A percentile compares a stretch with the other conserved stretches of the same genome.
These are phyloP conservation scores for Chlorella ohadii DNA, from an alignment of 139 green algal species.

Conservation along the genomic window DNA sequence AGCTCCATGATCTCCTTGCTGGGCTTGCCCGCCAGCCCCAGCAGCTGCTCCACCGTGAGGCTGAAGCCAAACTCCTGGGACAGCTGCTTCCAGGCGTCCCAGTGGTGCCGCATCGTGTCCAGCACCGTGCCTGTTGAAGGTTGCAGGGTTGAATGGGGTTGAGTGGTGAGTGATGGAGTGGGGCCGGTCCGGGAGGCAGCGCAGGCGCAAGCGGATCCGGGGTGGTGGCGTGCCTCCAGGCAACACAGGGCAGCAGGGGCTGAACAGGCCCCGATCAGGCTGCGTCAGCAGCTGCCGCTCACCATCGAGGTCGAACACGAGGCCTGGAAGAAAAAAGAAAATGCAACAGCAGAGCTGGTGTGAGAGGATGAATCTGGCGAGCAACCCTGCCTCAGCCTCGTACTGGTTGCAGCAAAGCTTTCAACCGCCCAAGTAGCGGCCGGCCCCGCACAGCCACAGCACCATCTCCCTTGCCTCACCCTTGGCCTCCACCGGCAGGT, in stretches of 20 bases:
- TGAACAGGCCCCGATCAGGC: too few relatives aligned
- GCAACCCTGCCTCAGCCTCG: neutral
- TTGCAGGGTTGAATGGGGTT: too few relatives aligned
- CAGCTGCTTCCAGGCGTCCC: constrained; percentile 26
- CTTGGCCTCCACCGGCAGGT: constrained; percentile 15
- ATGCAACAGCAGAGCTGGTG: neutral
- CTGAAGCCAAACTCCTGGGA: neutral
- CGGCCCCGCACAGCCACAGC: too few relatives aligned
- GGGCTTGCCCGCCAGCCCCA: constrained; percentile 25
- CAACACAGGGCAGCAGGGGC: too few relatives aligned
- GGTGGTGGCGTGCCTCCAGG: too few relatives aligned
- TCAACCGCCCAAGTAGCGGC: too few relatives aligned
- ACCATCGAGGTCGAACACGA: constrained; percentile 39
- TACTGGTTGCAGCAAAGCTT: too few relatives aligned
- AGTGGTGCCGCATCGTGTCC: constrained; percentile 34
- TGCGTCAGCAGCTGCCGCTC: neutral
- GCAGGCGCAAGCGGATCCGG: too few relatives aligned
- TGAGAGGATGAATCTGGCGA: neutral
- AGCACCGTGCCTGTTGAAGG: constrained; percentile 20
- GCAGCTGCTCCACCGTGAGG: constrained; percentile 15
- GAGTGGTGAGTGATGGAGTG: too few relatives aligned
- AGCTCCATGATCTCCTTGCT: constrained; percentile 6
- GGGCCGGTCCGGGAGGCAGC: too few relatives aligned
- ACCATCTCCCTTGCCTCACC: neutral
- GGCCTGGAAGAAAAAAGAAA: neutral